Percentiles rank a stretch among this genome's conserved stretches.
phyloP scores from a whole-genome alignment of 2,329 filamentous ascomycete species.

The Cladosporium austrohemisphaericum region DNA sequence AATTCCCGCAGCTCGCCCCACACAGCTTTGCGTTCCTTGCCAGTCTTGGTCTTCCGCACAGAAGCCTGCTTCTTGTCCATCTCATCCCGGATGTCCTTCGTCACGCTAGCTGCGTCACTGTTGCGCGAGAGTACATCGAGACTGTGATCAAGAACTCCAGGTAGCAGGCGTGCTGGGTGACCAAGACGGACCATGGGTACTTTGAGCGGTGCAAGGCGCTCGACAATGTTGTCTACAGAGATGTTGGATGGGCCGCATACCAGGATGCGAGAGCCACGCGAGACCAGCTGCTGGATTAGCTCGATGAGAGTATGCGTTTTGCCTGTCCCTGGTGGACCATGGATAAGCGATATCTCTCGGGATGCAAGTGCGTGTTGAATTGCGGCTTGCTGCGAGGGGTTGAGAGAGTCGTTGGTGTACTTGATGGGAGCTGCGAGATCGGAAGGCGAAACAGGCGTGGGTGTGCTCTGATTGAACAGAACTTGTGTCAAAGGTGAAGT shows the following conservation, averaged over 20 bases:
- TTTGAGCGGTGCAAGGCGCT: slow-evolving; percentile 79
- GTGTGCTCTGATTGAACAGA: slow-evolving; percentile 56
- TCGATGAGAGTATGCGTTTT: slow-evolving; percentile 97
- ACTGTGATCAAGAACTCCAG: slow-evolving; percentile 82
- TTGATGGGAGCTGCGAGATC: slow-evolving; percentile 45
- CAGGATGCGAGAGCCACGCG: slow-evolving; percentile 67
- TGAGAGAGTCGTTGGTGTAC: slow-evolving; percentile 55
- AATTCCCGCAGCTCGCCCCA: slow-evolving; percentile 83
- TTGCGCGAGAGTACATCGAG: slow-evolving; percentile 87
- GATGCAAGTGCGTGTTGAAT: slow-evolving; percentile 79
- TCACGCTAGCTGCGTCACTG: slow-evolving; percentile 83
- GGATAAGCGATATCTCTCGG: slow-evolving; percentile 80
- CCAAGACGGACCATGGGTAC: slow-evolving; percentile 85
- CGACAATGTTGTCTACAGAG: slow-evolving; percentile 96
- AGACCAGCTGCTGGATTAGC: slow-evolving; percentile 84
- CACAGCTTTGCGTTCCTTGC: slow-evolving; percentile 72
- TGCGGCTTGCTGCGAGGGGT: slow-evolving; percentile 61
- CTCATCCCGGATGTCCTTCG: slow-evolving; percentile 83
- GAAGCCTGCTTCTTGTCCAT: slow-evolving; percentile 90
- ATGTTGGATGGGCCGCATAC: slow-evolving; percentile 98
- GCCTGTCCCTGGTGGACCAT: slow-evolving; percentile 91
- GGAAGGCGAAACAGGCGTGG: slow-evolving; percentile 44
- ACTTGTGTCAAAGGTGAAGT: slow-evolving; percentile 58
- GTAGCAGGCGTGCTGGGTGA: slow-evolving; percentile 85
- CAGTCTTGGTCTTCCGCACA: slow-evolving; percentile 80